Evolutionary conservation across 2,329 filamentous ascomycete species (phyloP).

Genomic region (Dryadomyces sulphureus): DNA sequence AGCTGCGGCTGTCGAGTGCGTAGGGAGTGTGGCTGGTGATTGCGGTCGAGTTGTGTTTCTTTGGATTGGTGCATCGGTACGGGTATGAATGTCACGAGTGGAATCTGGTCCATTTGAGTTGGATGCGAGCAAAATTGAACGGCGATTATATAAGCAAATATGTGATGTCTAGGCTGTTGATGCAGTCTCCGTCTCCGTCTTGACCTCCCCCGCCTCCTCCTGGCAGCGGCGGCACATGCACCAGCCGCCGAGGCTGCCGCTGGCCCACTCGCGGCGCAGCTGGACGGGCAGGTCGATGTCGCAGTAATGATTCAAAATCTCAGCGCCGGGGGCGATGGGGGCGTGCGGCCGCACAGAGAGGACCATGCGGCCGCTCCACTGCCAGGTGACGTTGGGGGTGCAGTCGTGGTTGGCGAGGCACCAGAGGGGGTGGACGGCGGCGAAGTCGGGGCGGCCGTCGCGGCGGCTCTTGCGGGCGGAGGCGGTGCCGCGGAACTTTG

Average conservation of each 20-base stretch:
- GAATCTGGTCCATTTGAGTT: background rate
- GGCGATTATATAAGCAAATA: too few species aligned
- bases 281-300: conserved; percentile 66
- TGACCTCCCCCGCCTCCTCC: conserved; percentile 41
- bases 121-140: too few species aligned
- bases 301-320: conserved; percentile 90
- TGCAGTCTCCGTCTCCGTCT: background rate
- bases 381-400: conserved; percentile 88
- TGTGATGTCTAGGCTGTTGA: too few species aligned
- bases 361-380: conserved; percentile 71
- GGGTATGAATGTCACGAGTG: too few species aligned
- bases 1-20: conserved; percentile 9
- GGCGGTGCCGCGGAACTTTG: conserved; percentile 86
- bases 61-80: too few species aligned
- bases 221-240: conserved; percentile 78
- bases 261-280: conserved; percentile 76
- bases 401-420: conserved; percentile 95
- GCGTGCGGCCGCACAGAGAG: conserved; percentile 38
- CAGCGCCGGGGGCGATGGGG: conserved; percentile 63
- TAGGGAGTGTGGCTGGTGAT: too few species aligned
- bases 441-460: conserved; percentile 77
- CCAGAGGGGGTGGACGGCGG: conserved; percentile 90
- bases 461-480: conserved; percentile 65
- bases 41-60: background rate
- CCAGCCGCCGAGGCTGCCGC: conserved; percentile 72